These are phyloP conservation scores for Chloris gayana DNA, from an alignment of 176 grass and related monocot species.

Conservation along the genomic window DNA sequence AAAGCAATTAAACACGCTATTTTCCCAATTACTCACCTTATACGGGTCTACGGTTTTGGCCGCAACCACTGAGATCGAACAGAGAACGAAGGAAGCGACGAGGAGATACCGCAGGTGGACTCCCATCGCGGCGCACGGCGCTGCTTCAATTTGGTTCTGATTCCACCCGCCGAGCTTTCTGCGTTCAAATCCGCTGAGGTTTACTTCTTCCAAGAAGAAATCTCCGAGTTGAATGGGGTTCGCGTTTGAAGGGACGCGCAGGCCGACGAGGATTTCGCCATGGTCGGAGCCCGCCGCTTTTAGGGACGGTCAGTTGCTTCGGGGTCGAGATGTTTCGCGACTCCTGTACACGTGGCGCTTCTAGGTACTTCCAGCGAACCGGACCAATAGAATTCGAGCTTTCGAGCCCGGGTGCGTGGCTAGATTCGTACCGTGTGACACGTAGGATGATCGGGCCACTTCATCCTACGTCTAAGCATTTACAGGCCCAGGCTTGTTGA, in stretches of 20 bases:
- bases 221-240: slow-evolving; percentile 14
- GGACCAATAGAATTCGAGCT: slow-evolving; percentile 65
- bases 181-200: not conserved
- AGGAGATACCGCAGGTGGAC: slow-evolving; percentile 33
- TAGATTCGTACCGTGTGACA: slow-evolving; percentile 5
- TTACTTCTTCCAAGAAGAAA: slow-evolving; percentile 8
- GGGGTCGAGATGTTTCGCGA: slow-evolving; percentile 63
- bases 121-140: slow-evolving; percentile 22
- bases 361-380: slow-evolving; percentile 47
- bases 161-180: not conserved
- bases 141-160: slow-evolving; percentile 8
- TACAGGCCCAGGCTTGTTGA: not conserved
- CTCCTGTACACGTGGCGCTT: slow-evolving; percentile 47
- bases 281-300: slow-evolving; percentile 21
- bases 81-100: slow-evolving; percentile 55
- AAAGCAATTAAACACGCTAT: not conserved
- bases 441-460: not conserved
- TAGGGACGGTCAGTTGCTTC: not conserved
- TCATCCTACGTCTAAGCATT: not conserved
- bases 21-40: slow-evolving; percentile 51
- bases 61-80: slow-evolving; percentile 35
- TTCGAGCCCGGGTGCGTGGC: slow-evolving; percentile 46
- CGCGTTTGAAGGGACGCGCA: slow-evolving; percentile 12
- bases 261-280: slow-evolving; percentile 23
- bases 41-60: slow-evolving; percentile 74